Evolutionary conservation across 2,329 filamentous ascomycete species (phyloP), one percentile per base, ranked within the genome.

Genomic region (Stagonosporopsis tanaceti): DNA sequence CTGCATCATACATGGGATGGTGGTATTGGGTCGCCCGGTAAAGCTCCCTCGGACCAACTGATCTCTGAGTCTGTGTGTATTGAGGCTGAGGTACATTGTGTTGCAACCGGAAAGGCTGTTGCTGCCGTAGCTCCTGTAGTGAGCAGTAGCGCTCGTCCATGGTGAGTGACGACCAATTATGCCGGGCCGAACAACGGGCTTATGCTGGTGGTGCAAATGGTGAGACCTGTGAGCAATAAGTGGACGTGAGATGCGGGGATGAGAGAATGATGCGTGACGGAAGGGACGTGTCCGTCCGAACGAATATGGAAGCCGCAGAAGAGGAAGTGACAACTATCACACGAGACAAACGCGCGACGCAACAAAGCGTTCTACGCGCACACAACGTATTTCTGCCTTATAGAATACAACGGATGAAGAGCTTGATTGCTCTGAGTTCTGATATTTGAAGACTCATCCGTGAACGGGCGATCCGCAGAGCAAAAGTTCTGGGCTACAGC

Each of bases 11-110:
- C 34, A 61, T 47, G 20, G 53, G 45, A 28, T 58, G 28, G 20
- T 65, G 53, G 15, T 63, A 57, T 37, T 61, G 65, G 22, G 50
- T 55, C 5, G 61, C 52, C 28, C 68, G 70, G 59, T 68, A 75
- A 2, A 66, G 70, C 40, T 73, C 64, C 42, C 70, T 57, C 7
- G 58, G 53, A 27, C 62, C 53, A 7, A 62, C 8, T 44, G 53
- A 37, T 41, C 39, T 56, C 24, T 57, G 8, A 4, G 47, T 20
- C 24, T 61, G 59, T 20, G 41, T 62, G 58, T 59, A 63, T 3
- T 61, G 62, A 17, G 64, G 59, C 12, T 59, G 68, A 22, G 58
- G 15, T 17, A 64, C 12, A 15, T 65, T 35, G 50, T 66, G 59
- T 15, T 57, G 65, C 30, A 50, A 34, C 34, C 32, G 24, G 17